Percentiles rank a stretch among this genome's conserved stretches.
Evolutionary conservation across 768 basidiomycete genomes (phyloP).

Genomic region (Symmetrospora coprosmae): DNA sequence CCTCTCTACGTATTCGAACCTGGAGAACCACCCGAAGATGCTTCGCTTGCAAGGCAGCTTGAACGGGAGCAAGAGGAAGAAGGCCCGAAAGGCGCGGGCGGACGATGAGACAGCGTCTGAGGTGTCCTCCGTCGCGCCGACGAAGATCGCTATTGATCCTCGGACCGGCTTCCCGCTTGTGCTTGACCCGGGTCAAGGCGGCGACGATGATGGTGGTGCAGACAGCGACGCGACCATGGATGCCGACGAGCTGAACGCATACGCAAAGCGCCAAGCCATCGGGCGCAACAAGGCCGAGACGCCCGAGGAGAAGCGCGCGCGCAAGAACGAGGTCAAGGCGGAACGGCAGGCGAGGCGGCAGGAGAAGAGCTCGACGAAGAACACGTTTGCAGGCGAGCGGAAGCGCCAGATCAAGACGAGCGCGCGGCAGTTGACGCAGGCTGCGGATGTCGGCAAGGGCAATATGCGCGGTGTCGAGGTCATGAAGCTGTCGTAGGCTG

Average conservation of each 20-base stretch:
- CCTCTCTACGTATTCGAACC: constrained; percentile 84
- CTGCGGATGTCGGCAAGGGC: constrained; percentile 28
- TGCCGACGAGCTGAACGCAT: constrained; percentile 36
- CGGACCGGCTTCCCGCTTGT: constrained; percentile 62
- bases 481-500: constrained; percentile 11
- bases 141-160: constrained; percentile 58
- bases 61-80: not conserved
- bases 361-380: constrained; percentile 42
- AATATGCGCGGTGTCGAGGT: constrained; percentile 7
- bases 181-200: constrained; percentile 27
- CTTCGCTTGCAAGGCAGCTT: constrained; percentile 49
- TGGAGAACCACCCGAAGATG: constrained; percentile 88
- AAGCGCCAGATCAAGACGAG: constrained; percentile 36
- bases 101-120: constrained; percentile 33
- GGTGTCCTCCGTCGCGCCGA: too few relatives aligned
- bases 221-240: constrained; percentile 25
- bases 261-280: constrained; percentile 44
- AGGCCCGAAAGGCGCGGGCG: not conserved
- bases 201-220: constrained; percentile 29
- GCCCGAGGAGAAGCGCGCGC: constrained; percentile 40
- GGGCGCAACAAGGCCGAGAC: constrained; percentile 62
- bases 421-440: constrained; percentile 20
- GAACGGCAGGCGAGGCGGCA: constrained; percentile 39
- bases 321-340: constrained; percentile 41
- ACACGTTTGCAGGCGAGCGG: constrained; percentile 39